Percentiles rank a stretch among this genome's conserved stretches.
Evolutionary conservation across 2,329 filamentous ascomycete genomes (phyloP).

Genomic region (Colletotrichum siamense): DNA sequence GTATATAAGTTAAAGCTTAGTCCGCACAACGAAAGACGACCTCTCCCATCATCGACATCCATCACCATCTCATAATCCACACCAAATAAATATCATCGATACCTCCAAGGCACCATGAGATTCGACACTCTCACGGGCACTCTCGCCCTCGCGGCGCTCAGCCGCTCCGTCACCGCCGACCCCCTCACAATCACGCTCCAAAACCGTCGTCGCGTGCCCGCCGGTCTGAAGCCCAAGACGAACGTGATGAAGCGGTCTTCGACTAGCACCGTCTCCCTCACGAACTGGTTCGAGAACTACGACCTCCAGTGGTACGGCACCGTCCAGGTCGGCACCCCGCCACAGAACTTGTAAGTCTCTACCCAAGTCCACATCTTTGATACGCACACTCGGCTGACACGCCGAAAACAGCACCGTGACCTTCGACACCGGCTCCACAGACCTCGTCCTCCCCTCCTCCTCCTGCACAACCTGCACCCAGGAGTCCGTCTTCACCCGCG

Average conservation of each 20-base stretch:
- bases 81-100: background rate
- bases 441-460: conserved; percentile 31
- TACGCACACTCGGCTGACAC: background rate
- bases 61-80: background rate
- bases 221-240: background rate
- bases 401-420: conserved; percentile 30
- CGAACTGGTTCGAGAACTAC: background rate
- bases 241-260: background rate
- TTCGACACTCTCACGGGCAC: background rate
- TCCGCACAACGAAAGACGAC: background rate
- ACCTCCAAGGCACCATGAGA: background rate
- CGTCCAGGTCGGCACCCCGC: background rate
- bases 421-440: conserved; percentile 34
- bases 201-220: background rate
- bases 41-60: background rate
- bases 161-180: background rate
- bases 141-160: background rate
- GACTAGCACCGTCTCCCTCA: background rate
- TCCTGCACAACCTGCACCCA: conserved; percentile 32
- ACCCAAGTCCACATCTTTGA: background rate
- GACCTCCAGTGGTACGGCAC: background rate
- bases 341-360: background rate
- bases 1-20: background rate
- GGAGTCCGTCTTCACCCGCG: conserved; percentile 29
- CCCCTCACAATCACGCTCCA: background rate